These are phyloP conservation scores for Phyllosticta citriasiana DNA, from an alignment of 2,329 filamentous ascomycete species.

Conservation along the genomic window DNA sequence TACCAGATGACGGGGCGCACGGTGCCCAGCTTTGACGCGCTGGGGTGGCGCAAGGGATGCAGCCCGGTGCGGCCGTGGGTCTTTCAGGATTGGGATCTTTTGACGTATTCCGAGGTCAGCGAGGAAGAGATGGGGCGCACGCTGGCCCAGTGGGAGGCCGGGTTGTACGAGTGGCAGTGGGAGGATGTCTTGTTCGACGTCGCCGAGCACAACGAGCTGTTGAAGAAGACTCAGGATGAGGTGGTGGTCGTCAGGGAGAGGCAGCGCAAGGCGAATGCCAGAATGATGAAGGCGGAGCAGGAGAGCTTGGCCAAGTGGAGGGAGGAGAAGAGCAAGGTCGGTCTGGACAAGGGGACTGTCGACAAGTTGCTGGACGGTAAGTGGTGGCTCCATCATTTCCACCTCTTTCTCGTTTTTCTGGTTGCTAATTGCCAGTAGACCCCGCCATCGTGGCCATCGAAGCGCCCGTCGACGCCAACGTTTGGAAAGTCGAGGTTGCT, in stretches of 20 bases:
- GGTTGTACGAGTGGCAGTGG: conserved; percentile 43
- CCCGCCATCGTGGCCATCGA: conserved; percentile 28
- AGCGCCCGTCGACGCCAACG: conserved; percentile 36
- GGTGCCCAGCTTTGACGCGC: conserved; percentile 44
- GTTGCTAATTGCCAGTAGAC: conserved; percentile 16
- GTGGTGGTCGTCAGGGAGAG: conserved; percentile 35
- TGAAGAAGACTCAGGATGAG: conserved; percentile 38
- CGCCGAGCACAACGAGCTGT: conserved; percentile 42
- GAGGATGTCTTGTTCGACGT: conserved; percentile 45
- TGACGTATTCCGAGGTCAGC: conserved; percentile 45
- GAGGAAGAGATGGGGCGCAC: conserved; percentile 42
- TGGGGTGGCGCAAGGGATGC: conserved; percentile 43
- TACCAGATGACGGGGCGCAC: conserved; percentile 47
- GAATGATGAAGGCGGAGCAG: conserved; percentile 38
- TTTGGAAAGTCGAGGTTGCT: conserved; percentile 35
- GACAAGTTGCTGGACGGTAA: conserved; percentile 36
- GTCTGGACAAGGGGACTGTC: conserved; percentile 39
- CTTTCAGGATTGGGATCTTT: conserved; percentile 47
- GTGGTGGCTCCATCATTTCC: conserved; percentile 23
- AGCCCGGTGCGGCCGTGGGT: conserved; percentile 40
- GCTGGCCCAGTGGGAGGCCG: conserved; percentile 40
- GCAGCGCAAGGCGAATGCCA: conserved; percentile 40
- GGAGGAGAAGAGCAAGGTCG: conserved; percentile 32
- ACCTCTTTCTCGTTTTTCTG: not conserved
- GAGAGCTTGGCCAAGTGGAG: conserved; percentile 35